Conservation (phyloP, 179 eudicot species). For the Spergularia azorica region DNA sequence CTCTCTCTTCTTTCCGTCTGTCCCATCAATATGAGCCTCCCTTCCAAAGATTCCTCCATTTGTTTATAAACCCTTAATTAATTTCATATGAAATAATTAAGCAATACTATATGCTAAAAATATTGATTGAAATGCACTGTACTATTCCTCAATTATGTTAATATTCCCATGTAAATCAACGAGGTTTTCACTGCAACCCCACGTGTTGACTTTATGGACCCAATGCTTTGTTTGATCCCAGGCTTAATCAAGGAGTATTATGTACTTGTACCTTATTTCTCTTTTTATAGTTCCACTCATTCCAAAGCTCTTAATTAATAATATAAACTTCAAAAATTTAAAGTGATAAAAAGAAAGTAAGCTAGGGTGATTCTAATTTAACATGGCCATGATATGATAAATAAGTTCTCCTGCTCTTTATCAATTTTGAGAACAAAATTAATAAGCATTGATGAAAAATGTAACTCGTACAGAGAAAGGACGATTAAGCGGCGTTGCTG, state of each 20-base stretch:
- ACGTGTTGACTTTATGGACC: slow-evolving; percentile 31
- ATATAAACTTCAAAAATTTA: too few species aligned
- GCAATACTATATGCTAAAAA: not conserved
- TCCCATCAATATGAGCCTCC: slow-evolving; percentile 20
- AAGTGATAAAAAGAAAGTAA: too few species aligned
- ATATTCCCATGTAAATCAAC: slow-evolving; percentile 8
- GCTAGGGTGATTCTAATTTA: too few species aligned
- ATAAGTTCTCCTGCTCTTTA: too few species aligned
- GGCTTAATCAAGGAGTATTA: slow-evolving; percentile 17
- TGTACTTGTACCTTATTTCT: not conserved
- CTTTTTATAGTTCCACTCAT: not conserved
- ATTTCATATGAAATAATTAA: not conserved
- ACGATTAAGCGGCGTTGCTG: too few species aligned
- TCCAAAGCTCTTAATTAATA: not conserved
- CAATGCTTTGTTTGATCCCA: slow-evolving; percentile 30
- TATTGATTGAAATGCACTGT: not conserved
- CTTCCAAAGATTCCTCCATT: slow-evolving; percentile 20
- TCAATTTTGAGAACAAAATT: too few species aligned
- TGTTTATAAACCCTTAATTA: too few species aligned
- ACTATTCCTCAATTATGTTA: not conserved
- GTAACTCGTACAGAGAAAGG: too few species aligned
- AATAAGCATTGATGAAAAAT: too few species aligned
- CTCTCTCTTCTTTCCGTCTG: slow-evolving; percentile 5
- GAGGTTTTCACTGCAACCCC: slow-evolving; percentile 25
- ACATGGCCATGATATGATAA: too few species aligned